These are phyloP conservation scores for Aspergillus steynii DNA, from an alignment of 495 filamentous ascomycete species.

Conservation along the genomic window DNA sequence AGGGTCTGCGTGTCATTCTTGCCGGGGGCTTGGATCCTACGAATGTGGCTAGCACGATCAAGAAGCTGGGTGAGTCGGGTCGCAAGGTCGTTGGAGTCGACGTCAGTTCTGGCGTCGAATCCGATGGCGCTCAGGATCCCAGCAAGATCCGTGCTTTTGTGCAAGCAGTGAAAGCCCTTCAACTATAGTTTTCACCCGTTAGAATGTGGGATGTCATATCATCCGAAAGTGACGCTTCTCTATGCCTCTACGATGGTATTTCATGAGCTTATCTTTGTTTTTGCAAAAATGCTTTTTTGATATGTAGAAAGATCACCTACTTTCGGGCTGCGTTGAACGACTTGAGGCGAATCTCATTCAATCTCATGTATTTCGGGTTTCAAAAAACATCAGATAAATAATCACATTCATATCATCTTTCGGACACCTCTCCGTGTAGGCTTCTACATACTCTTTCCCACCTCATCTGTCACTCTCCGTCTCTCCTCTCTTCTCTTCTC, in stretches of 20 bases:
- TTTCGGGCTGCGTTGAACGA: conserved; percentile 3
- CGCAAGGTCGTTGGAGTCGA: conserved; percentile 78
- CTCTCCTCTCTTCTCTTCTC: neutral
- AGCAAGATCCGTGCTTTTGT: conserved; percentile 84
- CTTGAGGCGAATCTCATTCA: neutral
- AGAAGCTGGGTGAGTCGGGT: conserved; percentile 53
- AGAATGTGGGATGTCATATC: neutral
- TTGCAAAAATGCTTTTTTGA: neutral
- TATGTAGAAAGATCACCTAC: neutral
- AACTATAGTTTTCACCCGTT: conserved; percentile 18
- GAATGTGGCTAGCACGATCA: conserved; percentile 68
- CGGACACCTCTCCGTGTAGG: neutral
- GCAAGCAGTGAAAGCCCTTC: conserved; percentile 60
- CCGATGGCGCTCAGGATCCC: conserved; percentile 74
- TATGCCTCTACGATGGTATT: conserved; percentile 13
- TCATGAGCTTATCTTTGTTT: neutral
- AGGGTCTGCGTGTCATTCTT: conserved; percentile 66
- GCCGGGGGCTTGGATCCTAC: conserved; percentile 79
- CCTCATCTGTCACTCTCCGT: neutral
- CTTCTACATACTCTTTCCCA: conserved; percentile 12
- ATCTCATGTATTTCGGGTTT: neutral
- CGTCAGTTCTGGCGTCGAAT: conserved; percentile 92
- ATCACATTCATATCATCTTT: neutral
- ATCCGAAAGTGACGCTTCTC: neutral
- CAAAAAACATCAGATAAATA: neutral